Base-by-base conservation (phyloP, 1,284 basidiomycete genomes). In the Hymenochaete sp. region DNA sequence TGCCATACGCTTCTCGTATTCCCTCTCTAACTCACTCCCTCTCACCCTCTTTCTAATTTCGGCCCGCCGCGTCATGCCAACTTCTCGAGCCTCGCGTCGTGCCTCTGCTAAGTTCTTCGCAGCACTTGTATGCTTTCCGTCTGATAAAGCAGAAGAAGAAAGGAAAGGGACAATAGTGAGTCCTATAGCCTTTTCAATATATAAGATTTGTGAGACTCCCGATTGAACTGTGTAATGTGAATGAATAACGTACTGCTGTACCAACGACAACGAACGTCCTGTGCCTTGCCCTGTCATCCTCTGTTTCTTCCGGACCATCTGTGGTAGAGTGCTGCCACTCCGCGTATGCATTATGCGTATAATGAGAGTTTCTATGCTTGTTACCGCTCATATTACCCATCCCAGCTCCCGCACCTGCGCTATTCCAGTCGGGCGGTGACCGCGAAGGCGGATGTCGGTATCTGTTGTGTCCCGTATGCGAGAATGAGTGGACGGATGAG, bases 31-130 rank as follows among this genome's bases (percentile, higher is more conserved):
- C 41, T 60, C 56, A 28, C 56, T 53, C 51, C 61, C 63, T 35
- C 56, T 56, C 13, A 72, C 67, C 2, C 61, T 61, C 39, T 59
- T 57, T 13, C 61, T 58, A 48, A 74, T 71, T 46, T 63, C 60
- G 46, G 51, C 52, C 14, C 72, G 59, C 14, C 67, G 56, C 47
- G 68, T 64, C 35, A 57, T 53, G 1, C 71, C 71, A 52, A 59
- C 59, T 42, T 65, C 58, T 26, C 62, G 57, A 10, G 67, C 71
- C 14, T 70, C 71, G 11, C 55, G 54, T 11, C 69, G 58, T 3
- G 71, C 71, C 39, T 64, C 59, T 0, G 68, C 62, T 5, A 73
- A 62, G 52, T 71, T 70, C 9, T 59, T 57, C 14, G 67, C 60
- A 0, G 71, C 70, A 3, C 57, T 54, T 14, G 48, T 44, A 28